Conservation (phyloP, 2,329 filamentous ascomycete genomes). For the Kalaharituber pfeilii region DNA sequence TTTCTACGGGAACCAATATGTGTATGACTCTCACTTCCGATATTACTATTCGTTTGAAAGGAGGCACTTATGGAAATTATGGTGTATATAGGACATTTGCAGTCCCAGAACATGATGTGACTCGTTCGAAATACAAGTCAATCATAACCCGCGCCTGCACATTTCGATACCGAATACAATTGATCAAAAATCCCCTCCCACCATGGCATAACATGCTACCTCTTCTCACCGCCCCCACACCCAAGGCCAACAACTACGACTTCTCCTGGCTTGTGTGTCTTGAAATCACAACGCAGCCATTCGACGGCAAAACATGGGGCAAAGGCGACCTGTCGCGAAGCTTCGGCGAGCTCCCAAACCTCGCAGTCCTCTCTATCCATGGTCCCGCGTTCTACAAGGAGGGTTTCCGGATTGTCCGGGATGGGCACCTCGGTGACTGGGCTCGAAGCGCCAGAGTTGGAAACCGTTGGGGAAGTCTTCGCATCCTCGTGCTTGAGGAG, state of each 20-base stretch:
- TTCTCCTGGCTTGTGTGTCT: neutral
- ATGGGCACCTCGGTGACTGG: neutral
- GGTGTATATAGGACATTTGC: too few species aligned
- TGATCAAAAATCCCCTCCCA: neutral
- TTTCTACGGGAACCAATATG: too few species aligned
- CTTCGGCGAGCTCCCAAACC: neutral
- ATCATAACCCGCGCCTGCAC: too few species aligned
- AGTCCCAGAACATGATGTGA: too few species aligned
- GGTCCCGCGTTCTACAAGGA: neutral
- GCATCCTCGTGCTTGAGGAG: neutral
- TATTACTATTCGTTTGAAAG: too few species aligned
- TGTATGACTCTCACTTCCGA: too few species aligned
- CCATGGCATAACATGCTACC: neutral
- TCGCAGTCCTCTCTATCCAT: neutral
- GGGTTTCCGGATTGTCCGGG: neutral
- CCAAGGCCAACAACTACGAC: neutral
- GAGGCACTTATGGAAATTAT: too few species aligned
- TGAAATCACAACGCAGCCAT: neutral
- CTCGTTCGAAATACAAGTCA: too few species aligned
- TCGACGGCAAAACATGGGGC: neutral
- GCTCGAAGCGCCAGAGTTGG: neutral
- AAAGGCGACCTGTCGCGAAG: neutral
- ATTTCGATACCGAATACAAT: neutral
- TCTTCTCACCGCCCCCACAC: neutral
- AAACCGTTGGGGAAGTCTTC: neutral